A percentile compares a stretch with the other conserved stretches of the same genome.
Conservation (phyloP, 1,139 yeast genomes). For the Suhomyces chickasaworum region DNA sequence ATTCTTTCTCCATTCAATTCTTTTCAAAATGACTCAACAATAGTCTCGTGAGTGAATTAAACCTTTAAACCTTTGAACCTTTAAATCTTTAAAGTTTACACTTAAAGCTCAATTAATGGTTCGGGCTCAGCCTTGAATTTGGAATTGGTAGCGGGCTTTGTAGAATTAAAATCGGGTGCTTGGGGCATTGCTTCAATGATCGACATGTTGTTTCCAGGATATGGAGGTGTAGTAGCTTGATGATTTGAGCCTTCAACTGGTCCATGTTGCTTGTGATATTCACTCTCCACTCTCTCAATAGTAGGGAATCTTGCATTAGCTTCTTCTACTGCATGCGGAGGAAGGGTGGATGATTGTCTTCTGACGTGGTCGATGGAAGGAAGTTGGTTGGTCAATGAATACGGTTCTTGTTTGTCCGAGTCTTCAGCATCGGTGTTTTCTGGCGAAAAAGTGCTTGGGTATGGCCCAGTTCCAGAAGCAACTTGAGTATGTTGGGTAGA, state of each 20-base stretch:
- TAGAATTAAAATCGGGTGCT: slow-evolving; percentile 11
- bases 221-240: slow-evolving; percentile 1
- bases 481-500: neutral
- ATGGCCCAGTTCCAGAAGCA: slow-evolving; percentile 5
- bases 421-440: slow-evolving; percentile 15
- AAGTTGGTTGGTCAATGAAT: slow-evolving; percentile 2
- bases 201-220: neutral
- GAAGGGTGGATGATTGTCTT: slow-evolving; percentile 18
- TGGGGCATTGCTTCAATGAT: slow-evolving; percentile 5
- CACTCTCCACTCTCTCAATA: slow-evolving; percentile 13
- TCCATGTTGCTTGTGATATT: slow-evolving; percentile 9
- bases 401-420: slow-evolving; percentile 2
- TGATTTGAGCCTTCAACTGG: neutral
- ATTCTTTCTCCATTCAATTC: neutral
- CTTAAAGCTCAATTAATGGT: slow-evolving; percentile 41
- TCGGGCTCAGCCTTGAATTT: slow-evolving; percentile 32
- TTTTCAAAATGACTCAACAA: neutral
- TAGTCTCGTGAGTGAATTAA: too few relatives aligned
- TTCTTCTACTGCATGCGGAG: slow-evolving; percentile 20
- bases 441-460: slow-evolving; percentile 13
- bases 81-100: too few relatives aligned
- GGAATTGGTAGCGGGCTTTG: slow-evolving; percentile 4
- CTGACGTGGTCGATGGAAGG: slow-evolving; percentile 10
- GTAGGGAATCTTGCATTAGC: slow-evolving; percentile 20
- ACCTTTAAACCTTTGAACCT: too few relatives aligned